These are phyloP conservation scores for Irpex sp. DNA, from an alignment of 1,284 basidiomycete genomes.

Conservation along the genomic window DNA sequence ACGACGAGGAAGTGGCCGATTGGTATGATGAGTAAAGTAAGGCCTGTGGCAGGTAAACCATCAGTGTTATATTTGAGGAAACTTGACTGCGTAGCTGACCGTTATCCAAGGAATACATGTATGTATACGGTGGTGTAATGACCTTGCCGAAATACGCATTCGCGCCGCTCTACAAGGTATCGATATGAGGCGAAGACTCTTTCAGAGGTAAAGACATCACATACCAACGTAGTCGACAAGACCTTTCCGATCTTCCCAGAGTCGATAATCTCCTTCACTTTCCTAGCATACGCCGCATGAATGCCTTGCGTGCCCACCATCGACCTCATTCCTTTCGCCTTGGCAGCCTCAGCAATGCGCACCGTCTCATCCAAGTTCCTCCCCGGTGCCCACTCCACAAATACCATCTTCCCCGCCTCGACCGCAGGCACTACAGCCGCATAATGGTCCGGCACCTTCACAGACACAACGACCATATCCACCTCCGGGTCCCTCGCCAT, in stretches of 20 bases:
- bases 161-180: background rate
- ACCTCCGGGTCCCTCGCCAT: slow-evolving; percentile 32
- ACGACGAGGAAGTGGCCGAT: slow-evolving; percentile 29
- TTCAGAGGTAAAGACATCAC: slow-evolving; percentile 6
- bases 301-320: slow-evolving; percentile 33
- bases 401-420: slow-evolving; percentile 34
- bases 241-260: slow-evolving; percentile 31
- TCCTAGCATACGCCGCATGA: slow-evolving; percentile 22
- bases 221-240: slow-evolving; percentile 26
- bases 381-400: slow-evolving; percentile 39
- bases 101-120: background rate
- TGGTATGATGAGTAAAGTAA: slow-evolving; percentile 25
- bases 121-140: background rate
- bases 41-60: slow-evolving; percentile 15
- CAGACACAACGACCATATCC: slow-evolving; percentile 33
- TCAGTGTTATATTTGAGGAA: background rate
- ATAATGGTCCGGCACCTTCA: slow-evolving; percentile 29
- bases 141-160: background rate
- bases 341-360: slow-evolving; percentile 30
- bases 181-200: background rate
- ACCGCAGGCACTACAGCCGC: slow-evolving; percentile 27
- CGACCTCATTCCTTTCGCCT: slow-evolving; percentile 26
- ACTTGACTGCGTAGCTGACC: background rate
- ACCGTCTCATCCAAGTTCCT: slow-evolving; percentile 24
- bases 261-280: slow-evolving; percentile 29